Base-by-base conservation (phyloP, 306 rosid species). In the Trifolium dubium region DNA sequence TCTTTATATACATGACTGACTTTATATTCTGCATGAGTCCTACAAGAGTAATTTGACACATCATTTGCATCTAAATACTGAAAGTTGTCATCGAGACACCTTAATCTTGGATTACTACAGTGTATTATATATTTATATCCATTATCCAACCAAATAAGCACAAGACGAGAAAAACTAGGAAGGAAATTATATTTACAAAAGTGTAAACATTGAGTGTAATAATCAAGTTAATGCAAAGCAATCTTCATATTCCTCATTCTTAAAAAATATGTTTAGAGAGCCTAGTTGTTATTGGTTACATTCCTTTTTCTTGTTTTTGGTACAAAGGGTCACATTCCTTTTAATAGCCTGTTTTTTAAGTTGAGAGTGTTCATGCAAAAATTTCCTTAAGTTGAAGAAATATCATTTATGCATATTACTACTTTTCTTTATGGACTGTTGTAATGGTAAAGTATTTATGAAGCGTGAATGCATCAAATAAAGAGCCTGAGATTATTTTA, bases 101-200 rank as follows among this genome's bases (percentile, higher is more conserved):
- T 67, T 49, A 51, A 49, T 67, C 67, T 61, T 71, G 54, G 44
- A 40, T 50, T 64, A 53, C 54, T 67, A 43, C 47, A 30, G 14
- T 71, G 28, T 40, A 49, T 66, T 30, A 39, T 23, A 23, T 23
- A 23, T 23, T 23, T 23, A 23, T 47, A 64, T 75, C 37, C 37
- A 46, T 12, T 64, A 56, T 75, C 35, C 30, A 55, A 64, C 35
- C 70, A 30, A 58, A 41, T 18, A 37, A 39, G 31, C 31, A 37
- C 15, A 12, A 59, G 40, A 30, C 5, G 5, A 30, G 23, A 50
- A 46, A 67, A 58, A 17, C 46, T 50, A 11, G 15, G 44, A 15
- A 60, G 9, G 3, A 18, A 56, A 44, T 14, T 81, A 62, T 44
- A 41, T 43, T 17, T 56, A 7, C 28, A 5, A n/a, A 55, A 29